Base-by-base conservation (phyloP, 768 basidiomycete genomes). In the Pisolithus sp. region DNA sequence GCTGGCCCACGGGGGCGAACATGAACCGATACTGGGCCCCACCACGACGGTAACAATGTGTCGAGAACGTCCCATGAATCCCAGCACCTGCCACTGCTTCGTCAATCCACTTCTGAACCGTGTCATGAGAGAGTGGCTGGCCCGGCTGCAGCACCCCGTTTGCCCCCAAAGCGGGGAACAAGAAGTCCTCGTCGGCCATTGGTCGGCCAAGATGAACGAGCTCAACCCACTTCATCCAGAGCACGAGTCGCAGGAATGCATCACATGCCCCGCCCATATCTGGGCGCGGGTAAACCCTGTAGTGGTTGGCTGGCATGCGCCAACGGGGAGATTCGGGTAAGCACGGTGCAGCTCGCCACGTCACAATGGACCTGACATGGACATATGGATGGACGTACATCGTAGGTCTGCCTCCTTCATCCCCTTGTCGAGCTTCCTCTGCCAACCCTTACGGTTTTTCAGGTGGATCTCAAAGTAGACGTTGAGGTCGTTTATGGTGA, bases 281-380 rank as follows among this genome's bases (percentile, higher is more conserved):
- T 28, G 67, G 65, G 49, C 64, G 53, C 41, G 58, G 59, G 54
- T 69, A 73, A 15, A 74, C 70, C n/a, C 69, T 34, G 12, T 34
- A n/a, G n/a, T n/a, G n/a, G n/a, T n/a, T n/a, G n/a, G n/a, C n/a
- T n/a, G n/a, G n/a, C n/a, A n/a, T n/a, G 10, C 12, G 12, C 31
- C 28, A 30, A 30, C 6, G 12, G 31, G 12, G 10, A 10, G 12
- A 24, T 24, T 34, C 12, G 4, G 31, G 10, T 34, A 12, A 30
- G 28, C 7, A 7, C 28, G 7, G 28, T 34, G 31, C 31, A 12
- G 3, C 23, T 34, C 12, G 10, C 31, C 31, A 13, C 10, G 0
- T 13, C 31, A 34, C 31, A 34, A 34, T 13, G 12, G n/a, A n/a
- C n/a, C n/a, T n/a, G n/a, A n/a, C n/a, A n/a, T n/a, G n/a, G 12